A percentile compares a stretch with the other conserved stretches of the same genome.
Conservation (phyloP, 1,284 basidiomycete genomes). For the Ustilago bromivora region DNA sequence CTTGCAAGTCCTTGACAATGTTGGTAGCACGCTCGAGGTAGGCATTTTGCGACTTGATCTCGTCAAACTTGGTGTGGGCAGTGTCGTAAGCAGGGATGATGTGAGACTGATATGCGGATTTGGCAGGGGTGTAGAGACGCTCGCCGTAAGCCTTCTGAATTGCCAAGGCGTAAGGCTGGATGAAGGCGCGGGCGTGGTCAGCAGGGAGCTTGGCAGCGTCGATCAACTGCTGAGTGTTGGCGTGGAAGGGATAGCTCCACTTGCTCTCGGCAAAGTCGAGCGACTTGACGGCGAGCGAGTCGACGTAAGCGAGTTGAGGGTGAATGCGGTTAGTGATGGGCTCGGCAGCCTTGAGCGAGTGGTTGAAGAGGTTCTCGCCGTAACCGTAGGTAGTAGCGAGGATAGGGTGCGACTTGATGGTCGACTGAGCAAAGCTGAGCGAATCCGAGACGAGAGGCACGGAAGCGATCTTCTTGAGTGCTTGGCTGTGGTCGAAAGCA, state of each 20-base stretch:
- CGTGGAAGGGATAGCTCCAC: constrained; percentile 67
- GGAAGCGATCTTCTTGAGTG: constrained; percentile 53
- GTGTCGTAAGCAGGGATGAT: constrained; percentile 52
- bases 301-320: constrained; percentile 64
- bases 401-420: constrained; percentile 60
- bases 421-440: constrained; percentile 57
- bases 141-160: constrained; percentile 60
- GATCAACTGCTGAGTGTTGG: constrained; percentile 60
- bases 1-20: constrained; percentile 60
- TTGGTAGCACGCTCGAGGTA: constrained; percentile 62
- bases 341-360: constrained; percentile 54
- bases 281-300: constrained; percentile 60
- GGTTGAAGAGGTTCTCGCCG: constrained; percentile 54
- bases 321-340: constrained; percentile 60
- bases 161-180: constrained; percentile 53
- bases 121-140: constrained; percentile 59
- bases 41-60: constrained; percentile 66
- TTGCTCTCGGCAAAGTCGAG: constrained; percentile 66
- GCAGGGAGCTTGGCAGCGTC: constrained; percentile 55
- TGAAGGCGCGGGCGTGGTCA: constrained; percentile 48
- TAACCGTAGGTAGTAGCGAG: constrained; percentile 60
- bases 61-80: constrained; percentile 60
- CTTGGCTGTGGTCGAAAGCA: constrained; percentile 53
- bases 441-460: constrained; percentile 65
- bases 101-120: constrained; percentile 58